Evolutionary conservation across 192 early-diverging fungal species (phyloP).

Genomic region (Coemansia umbellata): DNA sequence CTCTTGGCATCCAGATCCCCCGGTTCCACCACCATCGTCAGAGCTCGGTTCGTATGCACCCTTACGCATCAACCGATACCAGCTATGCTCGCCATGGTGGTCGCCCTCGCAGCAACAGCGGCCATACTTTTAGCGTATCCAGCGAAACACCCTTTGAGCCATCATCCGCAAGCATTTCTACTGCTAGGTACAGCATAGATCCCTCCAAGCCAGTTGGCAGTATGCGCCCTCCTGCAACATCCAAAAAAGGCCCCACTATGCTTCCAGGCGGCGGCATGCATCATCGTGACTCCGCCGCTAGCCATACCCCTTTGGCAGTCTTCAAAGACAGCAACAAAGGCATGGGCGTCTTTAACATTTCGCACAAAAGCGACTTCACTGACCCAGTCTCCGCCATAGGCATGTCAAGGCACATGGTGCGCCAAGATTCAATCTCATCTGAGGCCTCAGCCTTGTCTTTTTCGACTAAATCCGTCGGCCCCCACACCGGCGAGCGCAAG

Average conservation of each 20-base stretch:
- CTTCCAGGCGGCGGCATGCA: not conserved
- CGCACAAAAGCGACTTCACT: no score
- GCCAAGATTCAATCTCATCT: constrained; percentile 25
- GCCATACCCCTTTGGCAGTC: constrained; percentile 1
- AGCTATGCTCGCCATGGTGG: not conserved
- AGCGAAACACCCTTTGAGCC: not conserved
- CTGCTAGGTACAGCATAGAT: not conserved
- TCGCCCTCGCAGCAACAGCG: constrained; percentile 1
- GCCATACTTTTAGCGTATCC: not conserved
- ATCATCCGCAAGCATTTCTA: not conserved
- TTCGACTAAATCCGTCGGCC: constrained; percentile 7
- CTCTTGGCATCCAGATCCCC: not conserved
- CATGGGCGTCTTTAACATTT: no score
- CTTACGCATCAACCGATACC: not conserved
- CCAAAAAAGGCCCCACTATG: not conserved
- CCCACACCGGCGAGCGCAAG: constrained; percentile 30
- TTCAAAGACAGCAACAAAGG: constrained; percentile 5
- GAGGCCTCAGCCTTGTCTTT: constrained; percentile 8
- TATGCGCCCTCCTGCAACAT: not conserved
- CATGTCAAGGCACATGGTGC: no score
- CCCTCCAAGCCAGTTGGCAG: not conserved
- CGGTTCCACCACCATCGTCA: not conserved
- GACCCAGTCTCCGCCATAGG: no score
- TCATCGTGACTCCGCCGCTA: constrained; percentile 11
- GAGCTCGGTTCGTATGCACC: not conserved